phyloP scores from a whole-genome alignment of 169 alveolate genomes.

The Cryptosporidium andersoni region DNA sequence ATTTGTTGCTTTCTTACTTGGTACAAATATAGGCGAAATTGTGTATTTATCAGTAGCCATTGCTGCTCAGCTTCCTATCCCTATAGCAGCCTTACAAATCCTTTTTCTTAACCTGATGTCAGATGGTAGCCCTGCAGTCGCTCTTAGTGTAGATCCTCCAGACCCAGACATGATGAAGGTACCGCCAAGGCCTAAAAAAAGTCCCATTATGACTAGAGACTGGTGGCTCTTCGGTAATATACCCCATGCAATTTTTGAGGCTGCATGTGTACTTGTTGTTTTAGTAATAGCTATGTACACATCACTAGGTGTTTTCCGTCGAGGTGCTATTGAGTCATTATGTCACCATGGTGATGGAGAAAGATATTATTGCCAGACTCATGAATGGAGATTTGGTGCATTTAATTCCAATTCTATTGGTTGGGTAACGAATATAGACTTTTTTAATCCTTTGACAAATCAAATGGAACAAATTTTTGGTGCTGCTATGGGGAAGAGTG shows the following conservation, averaged over 20 bases:
- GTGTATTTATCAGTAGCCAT: slow-evolving; percentile 84
- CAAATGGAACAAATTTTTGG: slow-evolving; percentile 81
- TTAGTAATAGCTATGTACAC: slow-evolving; percentile 84
- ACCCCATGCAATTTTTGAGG: slow-evolving; percentile 90
- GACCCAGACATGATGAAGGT: slow-evolving; percentile 86
- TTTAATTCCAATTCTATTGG: slow-evolving; percentile 79
- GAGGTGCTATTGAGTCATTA: slow-evolving; percentile 50
- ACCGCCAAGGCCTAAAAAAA: slow-evolving; percentile 86
- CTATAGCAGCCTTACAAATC: slow-evolving; percentile 89
- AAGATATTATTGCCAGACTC: slow-evolving; percentile 84
- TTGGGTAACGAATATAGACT: slow-evolving; percentile 88
- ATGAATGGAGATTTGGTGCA: slow-evolving; percentile 80
- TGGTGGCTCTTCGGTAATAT: slow-evolving; percentile 91
- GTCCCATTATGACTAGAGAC: slow-evolving; percentile 89
- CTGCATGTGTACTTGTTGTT: slow-evolving; percentile 83
- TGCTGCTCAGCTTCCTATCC: slow-evolving; percentile 85
- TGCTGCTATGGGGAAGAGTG: slow-evolving; percentile 80
- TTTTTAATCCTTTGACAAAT: slow-evolving; percentile 78
- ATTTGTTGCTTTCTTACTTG: slow-evolving; percentile 91
- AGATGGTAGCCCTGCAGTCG: slow-evolving; percentile 93
- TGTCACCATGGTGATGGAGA: slow-evolving; percentile 63
- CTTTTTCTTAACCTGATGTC: slow-evolving; percentile 89
- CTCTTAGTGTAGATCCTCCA: slow-evolving; percentile 91
- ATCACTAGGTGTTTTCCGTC: slow-evolving; percentile 82
- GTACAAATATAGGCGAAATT: slow-evolving; percentile 91